Conservation (phyloP, 352 stramenopile species). For the Globisporangium ultimum region DNA sequence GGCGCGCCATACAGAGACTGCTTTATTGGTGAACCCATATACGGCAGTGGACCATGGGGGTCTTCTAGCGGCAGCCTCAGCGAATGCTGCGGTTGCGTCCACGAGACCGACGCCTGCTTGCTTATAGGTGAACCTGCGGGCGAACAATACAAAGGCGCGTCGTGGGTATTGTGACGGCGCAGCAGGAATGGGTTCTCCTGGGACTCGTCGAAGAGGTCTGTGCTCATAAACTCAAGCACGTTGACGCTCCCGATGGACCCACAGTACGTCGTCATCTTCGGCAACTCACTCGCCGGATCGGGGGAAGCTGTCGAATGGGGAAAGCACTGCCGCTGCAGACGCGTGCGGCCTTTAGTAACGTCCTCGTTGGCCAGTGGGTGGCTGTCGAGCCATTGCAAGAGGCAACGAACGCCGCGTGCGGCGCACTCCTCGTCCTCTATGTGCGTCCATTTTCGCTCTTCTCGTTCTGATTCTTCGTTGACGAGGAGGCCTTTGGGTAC, state of each 20-base stretch:
- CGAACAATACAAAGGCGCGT: slow-evolving; percentile 7
- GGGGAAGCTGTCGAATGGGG: background rate
- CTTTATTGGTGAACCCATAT: background rate
- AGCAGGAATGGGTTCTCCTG: slow-evolving; percentile 72
- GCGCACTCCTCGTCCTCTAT: background rate
- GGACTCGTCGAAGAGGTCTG: slow-evolving; percentile 65
- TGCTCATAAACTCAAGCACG: slow-evolving; percentile 65
- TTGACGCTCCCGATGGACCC: slow-evolving; percentile 65
- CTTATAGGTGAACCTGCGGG: slow-evolving; percentile 7
- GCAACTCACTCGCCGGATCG: too few relatives aligned
- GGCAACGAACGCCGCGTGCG: background rate
- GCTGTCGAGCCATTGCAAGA: background rate
- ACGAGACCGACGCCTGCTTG: background rate
- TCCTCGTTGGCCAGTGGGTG: background rate
- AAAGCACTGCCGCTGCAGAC: background rate
- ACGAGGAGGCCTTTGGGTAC: too few relatives aligned
- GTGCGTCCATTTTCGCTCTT: too few relatives aligned
- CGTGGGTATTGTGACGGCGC: background rate
- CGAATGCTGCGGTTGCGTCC: background rate
- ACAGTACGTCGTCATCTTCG: slow-evolving; percentile 37
- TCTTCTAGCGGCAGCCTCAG: slow-evolving; percentile 42
- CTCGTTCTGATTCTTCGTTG: too few relatives aligned
- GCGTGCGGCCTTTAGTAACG: too few relatives aligned
- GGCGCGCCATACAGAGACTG: too few relatives aligned
- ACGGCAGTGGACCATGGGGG: slow-evolving; percentile 8